Evolutionary conservation across 306 rosid species (phyloP), one percentile per base, ranked within the genome.

Genomic region (Inga oerstediana): DNA sequence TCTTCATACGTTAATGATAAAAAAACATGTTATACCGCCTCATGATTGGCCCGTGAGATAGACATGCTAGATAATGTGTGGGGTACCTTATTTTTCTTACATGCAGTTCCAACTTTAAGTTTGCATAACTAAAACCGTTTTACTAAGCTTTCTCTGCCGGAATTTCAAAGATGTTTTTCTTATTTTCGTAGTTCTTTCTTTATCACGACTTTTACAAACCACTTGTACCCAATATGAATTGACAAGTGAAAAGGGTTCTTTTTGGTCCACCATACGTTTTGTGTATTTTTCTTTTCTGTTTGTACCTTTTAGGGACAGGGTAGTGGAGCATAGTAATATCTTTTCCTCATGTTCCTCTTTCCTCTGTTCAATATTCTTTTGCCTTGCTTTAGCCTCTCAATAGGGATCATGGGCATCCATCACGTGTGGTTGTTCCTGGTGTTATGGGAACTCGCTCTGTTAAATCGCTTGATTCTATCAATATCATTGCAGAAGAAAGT

Each of bases 361-460:
- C 35, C 75, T 43, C 54, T 4, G 54, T 81, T 74, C 72, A 77
- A 66, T 72, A 64, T 83, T 65, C 69, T 79, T n/a, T 62, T 83
- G 34, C 78, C 77, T 45, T 84, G 71, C 72, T 78, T 75, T 82
- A 96, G 99, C 68, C 86, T 83, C 97, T 96, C 68, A 92, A 88
- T 70, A 89, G 98, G 90, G 99, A 96, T 90, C 99, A 96, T 62
- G 99, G 99, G 24, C 91, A 90, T 88, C 99, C 99, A 35, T 59
- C 93, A 85, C 97, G 98, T 14, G 97, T 78, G 45, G 46, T 96
- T 82, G 98, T 96, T 81, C 98, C 98, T 6, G 98, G 99, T 85
- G 92, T 96, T 83, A 96, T 96, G 65, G 99, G 99, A 69, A 97
- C 99, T 14, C 97, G 98, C 32, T 96, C 99, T 78, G 98, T 96